Conservation (phyloP, 306 rosid species). For the Casuarina equisetifolia region DNA sequence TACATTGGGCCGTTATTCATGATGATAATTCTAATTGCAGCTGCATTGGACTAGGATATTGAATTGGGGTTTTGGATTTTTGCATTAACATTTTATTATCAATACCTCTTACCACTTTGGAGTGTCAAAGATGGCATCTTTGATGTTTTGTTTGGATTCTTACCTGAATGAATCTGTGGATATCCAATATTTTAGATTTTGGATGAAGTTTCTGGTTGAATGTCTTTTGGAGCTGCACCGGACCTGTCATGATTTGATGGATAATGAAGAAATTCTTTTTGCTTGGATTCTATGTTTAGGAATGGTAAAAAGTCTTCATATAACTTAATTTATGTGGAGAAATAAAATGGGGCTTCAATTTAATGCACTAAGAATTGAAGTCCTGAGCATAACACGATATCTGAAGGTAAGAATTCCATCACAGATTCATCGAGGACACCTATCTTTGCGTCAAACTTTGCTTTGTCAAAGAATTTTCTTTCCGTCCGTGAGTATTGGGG, state of each 20-base stretch:
- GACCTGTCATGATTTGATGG: background rate
- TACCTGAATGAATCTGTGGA: background rate
- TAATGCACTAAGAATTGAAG: background rate
- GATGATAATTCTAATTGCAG: background rate
- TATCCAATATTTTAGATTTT: background rate
- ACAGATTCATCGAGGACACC: background rate
- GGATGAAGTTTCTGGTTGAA: background rate
- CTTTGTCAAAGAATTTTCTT: background rate
- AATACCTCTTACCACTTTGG: background rate
- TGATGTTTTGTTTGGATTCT: background rate
- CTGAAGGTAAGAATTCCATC: background rate
- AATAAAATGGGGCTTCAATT: background rate
- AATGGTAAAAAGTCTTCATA: background rate
- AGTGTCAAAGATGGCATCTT: background rate
- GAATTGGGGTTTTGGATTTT: slow-evolving; percentile 1
- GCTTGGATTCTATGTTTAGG: background rate
- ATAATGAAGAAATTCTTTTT: background rate
- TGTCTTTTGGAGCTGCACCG: background rate
- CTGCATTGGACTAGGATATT: background rate
- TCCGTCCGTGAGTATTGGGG: background rate
- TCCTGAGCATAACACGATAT: background rate
- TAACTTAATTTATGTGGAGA: background rate
- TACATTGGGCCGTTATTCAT: background rate
- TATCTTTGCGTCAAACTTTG: background rate
- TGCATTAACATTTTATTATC: background rate